Evolutionary conservation across 257 asterid species (phyloP).

Genomic region (Fraxinus excelsior): DNA sequence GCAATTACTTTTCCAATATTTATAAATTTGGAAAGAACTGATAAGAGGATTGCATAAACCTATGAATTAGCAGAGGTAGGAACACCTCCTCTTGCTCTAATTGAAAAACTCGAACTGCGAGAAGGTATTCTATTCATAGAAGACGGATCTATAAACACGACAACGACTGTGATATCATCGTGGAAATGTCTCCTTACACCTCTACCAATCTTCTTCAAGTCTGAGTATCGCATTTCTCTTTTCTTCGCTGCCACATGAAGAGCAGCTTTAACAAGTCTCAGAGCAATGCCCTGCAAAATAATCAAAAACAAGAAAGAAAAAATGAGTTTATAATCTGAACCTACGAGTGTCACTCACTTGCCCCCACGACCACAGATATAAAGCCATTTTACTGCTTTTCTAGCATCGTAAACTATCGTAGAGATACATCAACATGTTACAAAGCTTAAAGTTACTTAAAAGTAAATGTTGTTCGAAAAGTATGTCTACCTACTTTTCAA

Average conservation of each 20-base stretch:
- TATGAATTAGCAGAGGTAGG: conserved; percentile 39
- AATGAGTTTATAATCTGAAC: neutral
- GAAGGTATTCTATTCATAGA: conserved; percentile 33
- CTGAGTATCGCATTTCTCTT: conserved; percentile 91
- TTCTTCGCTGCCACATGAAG: conserved; percentile 87
- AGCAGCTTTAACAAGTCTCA: conserved; percentile 71
- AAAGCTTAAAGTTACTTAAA: neutral
- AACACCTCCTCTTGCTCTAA: conserved; percentile 52
- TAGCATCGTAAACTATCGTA: neutral
- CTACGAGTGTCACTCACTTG: neutral
- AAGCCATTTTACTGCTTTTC: neutral
- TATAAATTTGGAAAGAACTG: conserved; percentile 5
- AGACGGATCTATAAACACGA: conserved; percentile 61
- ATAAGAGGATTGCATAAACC: neutral
- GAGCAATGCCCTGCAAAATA: conserved; percentile 68
- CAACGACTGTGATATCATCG: conserved; percentile 85
- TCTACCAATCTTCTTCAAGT: conserved; percentile 80
- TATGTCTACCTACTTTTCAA: too few species aligned
- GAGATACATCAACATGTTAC: neutral
- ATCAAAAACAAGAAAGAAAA: neutral
- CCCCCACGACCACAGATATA: neutral
- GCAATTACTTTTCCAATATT: neutral
- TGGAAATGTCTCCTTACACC: conserved; percentile 98
- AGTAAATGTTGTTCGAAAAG: neutral
- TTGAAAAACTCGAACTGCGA: conserved; percentile 39